Evolutionary conservation across 768 basidiomycete genomes (phyloP).

Genomic region (Trametes punicea): DNA sequence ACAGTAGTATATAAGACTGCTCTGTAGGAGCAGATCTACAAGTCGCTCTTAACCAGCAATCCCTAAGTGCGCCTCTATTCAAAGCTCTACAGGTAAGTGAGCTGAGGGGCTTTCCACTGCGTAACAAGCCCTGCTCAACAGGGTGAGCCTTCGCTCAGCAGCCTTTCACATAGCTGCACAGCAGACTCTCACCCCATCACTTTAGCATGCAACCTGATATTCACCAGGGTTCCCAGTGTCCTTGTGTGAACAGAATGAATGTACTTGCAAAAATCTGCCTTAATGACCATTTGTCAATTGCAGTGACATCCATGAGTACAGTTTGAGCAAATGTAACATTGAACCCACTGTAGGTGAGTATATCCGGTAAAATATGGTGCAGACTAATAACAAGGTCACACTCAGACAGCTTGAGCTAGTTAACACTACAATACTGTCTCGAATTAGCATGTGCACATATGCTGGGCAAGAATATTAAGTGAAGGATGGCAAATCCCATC

Average conservation of each 20-base stretch:
- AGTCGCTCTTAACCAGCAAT: too few species aligned
- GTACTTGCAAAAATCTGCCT: conserved; percentile 29
- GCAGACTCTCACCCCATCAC: too few species aligned
- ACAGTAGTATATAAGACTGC: too few species aligned
- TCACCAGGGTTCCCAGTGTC: conserved; percentile 31
- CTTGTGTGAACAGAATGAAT: conserved; percentile 30
- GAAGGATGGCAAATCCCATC: conserved; percentile 34
- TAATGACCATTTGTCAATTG: conserved; percentile 31
- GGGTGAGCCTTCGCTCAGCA: too few species aligned
- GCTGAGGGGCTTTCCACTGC: too few species aligned
- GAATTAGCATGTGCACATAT: conserved; percentile 14
- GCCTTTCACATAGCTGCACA: too few species aligned
- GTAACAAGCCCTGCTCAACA: too few species aligned
- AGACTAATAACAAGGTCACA: conserved; percentile 31
- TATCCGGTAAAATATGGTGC: conserved; percentile 23
- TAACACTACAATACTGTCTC: conserved; percentile 24
- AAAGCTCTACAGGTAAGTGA: too few species aligned
- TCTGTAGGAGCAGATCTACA: too few species aligned
- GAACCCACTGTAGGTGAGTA: neutral
- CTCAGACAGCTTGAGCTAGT: conserved; percentile 33
- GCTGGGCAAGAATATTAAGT: conserved; percentile 26
- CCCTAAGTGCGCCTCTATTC: too few species aligned
- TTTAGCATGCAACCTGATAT: too few species aligned
- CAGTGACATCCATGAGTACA: conserved; percentile 31
- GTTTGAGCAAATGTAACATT: neutral